A percentile compares a stretch with the other conserved stretches of the same genome.
Evolutionary conservation across 176 grass and related monocot genomes (phyloP).

Genomic region (Aegilops sharonensis): DNA sequence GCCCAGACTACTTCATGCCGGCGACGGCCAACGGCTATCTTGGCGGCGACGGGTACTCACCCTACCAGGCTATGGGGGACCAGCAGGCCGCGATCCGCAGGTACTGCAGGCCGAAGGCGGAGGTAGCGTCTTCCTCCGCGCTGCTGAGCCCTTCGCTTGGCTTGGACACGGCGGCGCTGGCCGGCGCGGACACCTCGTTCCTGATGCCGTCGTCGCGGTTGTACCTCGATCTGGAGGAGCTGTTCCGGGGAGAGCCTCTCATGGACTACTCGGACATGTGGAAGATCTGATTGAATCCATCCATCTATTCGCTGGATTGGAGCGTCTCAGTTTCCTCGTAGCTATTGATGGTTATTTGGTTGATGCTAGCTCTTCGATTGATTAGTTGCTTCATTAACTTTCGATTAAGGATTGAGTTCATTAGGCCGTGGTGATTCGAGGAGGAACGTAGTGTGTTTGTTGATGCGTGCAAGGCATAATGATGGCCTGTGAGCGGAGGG

Average conservation of each 20-base stretch:
- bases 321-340: not conserved
- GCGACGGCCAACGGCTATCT: not conserved
- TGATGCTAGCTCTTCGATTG: not conserved
- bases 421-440: not conserved
- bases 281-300: slow-evolving; percentile 16
- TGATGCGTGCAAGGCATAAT: slow-evolving; percentile 3
- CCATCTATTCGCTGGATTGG: not conserved
- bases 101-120: slow-evolving; percentile 24
- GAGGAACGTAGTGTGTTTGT: not conserved
- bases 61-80: not conserved
- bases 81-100: slow-evolving; percentile 44
- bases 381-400: slow-evolving; percentile 34
- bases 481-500: not conserved
- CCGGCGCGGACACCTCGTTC: not conserved
- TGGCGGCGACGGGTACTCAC: not conserved
- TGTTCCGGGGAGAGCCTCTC: slow-evolving; percentile 6
- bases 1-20: slow-evolving; percentile 4
- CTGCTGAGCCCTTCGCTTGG: not conserved
- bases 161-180: not conserved
- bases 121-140: not conserved
- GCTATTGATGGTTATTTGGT: not conserved
- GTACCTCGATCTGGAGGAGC: slow-evolving; percentile 33
- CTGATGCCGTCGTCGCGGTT: not conserved
- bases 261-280: slow-evolving; percentile 47
- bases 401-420: not conserved